These are phyloP conservation scores for Saturnispora quitensis DNA, from an alignment of 805 yeast genomes.

Conservation along the genomic window DNA sequence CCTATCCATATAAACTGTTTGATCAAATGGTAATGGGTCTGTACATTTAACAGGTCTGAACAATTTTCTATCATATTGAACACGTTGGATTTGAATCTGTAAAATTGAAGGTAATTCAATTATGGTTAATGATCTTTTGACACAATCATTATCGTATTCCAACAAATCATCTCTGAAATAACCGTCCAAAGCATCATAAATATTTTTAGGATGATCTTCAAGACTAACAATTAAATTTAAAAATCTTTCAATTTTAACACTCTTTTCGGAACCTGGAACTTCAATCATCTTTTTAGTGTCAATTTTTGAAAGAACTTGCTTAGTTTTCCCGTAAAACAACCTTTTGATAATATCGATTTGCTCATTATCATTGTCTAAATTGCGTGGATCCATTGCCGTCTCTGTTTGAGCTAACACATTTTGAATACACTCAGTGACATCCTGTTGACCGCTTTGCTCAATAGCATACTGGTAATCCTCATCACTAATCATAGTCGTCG, in stretches of 20 bases:
- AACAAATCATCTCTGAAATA: slow-evolving; percentile 71
- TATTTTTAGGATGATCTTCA: slow-evolving; percentile 78
- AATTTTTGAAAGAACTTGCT: slow-evolving; percentile 60
- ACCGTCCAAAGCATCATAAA: slow-evolving; percentile 84
- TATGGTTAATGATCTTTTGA: slow-evolving; percentile 64
- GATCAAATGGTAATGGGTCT: slow-evolving; percentile 74
- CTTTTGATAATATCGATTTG: slow-evolving; percentile 74
- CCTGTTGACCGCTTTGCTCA: slow-evolving; percentile 88
- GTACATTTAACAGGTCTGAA: slow-evolving; percentile 72
- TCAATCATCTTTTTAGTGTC: slow-evolving; percentile 24
- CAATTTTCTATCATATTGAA: slow-evolving; percentile 70
- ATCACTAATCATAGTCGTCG: slow-evolving; percentile 33
- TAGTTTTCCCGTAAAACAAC: slow-evolving; percentile 77
- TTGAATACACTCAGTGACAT: slow-evolving; percentile 94
- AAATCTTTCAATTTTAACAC: slow-evolving; percentile 64
- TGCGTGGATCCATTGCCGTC: slow-evolving; percentile 67
- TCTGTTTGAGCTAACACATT: slow-evolving; percentile 88
- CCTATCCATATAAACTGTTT: slow-evolving; percentile 76
- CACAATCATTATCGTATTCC: slow-evolving; percentile 60
- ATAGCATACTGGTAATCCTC: slow-evolving; percentile 68
- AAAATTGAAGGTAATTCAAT: slow-evolving; percentile 67
- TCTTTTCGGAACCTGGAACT: slow-evolving; percentile 22
- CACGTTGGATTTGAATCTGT: slow-evolving; percentile 91
- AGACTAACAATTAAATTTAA: slow-evolving; percentile 76
- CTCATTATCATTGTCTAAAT: slow-evolving; percentile 63